Base-by-base conservation (phyloP, 2,329 filamentous ascomycete species). In the Ophiocordyceps polyrhachis-furcata region DNA sequence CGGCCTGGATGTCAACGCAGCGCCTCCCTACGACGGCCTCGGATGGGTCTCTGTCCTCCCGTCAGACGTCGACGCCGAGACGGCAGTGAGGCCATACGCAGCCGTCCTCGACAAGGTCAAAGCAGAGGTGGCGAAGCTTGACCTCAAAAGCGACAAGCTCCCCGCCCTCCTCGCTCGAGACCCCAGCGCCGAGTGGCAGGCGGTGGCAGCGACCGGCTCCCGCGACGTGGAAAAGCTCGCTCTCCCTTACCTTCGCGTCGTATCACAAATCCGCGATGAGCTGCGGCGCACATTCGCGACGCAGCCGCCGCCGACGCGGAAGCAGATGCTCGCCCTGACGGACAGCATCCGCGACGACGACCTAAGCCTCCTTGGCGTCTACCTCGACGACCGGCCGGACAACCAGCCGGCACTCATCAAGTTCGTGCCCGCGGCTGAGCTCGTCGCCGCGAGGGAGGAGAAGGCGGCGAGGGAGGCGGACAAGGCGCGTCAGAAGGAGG, bases 301-400 rank as follows among this genome's bases (percentile, higher is more conserved):
- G 1, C 60, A 65, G 32, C 54, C 62, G 0, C 61, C 69, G 0
- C 62, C 70, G 15, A 68, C 76, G 1, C 76, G 81, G 48, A 84
- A 86, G 56, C 73, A 81, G 4, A 77, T 91, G 35, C 74, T 95
- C 1, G 62, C 69, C 0, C 72, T 93, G 42, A 91, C 82, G 51
- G 89, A 93, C 57, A 71, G 74, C 17, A 75, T 95, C 40, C 82
- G 88, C 44, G 84, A 95, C 58, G 70, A 76, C 11, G 78, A 88
- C 46, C 74, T 95, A 12, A 88, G 83, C 54, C 79, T 88, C 47
- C 66, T 93, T 0, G 84, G 81, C 35, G 81, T 95, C 47, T 93
- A 93, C 56, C 76, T 95, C 1, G 88, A 95, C 56, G 88, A 95
- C 55, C 76, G 85, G 43, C 66, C 65, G n/a, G 73, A 73, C 42